phyloP scores from a whole-genome alignment of 345 rosid species.

The Melaleuca alternifolia region DNA sequence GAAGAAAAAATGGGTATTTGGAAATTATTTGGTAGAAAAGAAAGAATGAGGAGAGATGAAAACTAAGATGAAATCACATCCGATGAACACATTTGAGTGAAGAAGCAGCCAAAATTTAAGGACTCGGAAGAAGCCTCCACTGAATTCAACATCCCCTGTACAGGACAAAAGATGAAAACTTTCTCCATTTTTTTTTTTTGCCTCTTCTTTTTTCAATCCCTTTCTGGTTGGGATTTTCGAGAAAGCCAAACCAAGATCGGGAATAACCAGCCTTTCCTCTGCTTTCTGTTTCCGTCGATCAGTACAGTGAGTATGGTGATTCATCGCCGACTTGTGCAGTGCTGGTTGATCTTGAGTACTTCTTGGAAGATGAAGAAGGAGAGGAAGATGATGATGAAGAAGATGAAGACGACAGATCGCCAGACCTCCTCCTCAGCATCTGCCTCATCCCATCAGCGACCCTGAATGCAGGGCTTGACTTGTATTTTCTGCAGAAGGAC shows the following conservation, averaged over 20 bases:
- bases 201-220: not conserved
- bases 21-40: not conserved
- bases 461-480: slow-evolving; percentile 69
- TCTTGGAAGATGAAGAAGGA: slow-evolving; percentile 43
- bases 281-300: not conserved
- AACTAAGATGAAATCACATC: not conserved
- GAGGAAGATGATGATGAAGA: not conserved
- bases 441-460: slow-evolving; percentile 96
- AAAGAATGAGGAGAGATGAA: not conserved
- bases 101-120: not conserved
- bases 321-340: slow-evolving; percentile 5
- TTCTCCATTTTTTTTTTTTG: not conserved
- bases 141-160: not conserved
- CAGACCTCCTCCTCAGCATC: slow-evolving; percentile 85
- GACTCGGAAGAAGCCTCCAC: not conserved
- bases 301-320: slow-evolving; percentile 16
- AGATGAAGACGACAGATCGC: slow-evolving; percentile 35
- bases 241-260: not conserved
- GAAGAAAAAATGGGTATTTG: not conserved
- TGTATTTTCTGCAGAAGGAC: slow-evolving; percentile 87
- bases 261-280: not conserved
- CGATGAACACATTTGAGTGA: not conserved
- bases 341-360: slow-evolving; percentile 57
- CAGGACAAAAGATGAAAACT: not conserved
- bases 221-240: not conserved